Percentiles rank a stretch among this genome's conserved stretches.
phyloP scores from a whole-genome alignment of 2,329 filamentous ascomycete genomes.

The Xylaria sp. region DNA sequence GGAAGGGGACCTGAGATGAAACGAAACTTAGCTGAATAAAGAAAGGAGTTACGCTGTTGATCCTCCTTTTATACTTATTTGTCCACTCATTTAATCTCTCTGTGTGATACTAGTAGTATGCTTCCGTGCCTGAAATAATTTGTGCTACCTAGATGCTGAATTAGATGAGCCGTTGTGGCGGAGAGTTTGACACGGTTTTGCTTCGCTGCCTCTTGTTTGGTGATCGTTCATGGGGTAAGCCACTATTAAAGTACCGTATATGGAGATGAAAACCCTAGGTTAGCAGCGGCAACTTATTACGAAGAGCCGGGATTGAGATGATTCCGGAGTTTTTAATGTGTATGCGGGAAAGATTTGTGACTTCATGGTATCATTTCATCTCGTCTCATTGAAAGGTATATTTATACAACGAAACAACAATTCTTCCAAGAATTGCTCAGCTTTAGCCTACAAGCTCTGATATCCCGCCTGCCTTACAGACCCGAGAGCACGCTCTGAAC shows the following conservation, averaged over 20 bases:
- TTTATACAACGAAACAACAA: conserved; percentile 15
- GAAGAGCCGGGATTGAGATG: background rate
- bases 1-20: conserved; percentile 7
- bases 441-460: too few relatives aligned
- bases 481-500: conserved; percentile 84
- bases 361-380: conserved; percentile 29
- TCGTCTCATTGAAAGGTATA: conserved; percentile 14
- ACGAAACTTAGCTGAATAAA: conserved; percentile 23
- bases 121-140: background rate
- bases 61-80: background rate
- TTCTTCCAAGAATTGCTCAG: background rate
- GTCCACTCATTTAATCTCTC: background rate
- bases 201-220: too few relatives aligned
- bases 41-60: conserved; percentile 19
- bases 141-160: background rate
- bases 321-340: background rate
- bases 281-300: background rate
- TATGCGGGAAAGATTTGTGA: background rate
- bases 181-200: background rate
- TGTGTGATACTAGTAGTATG: background rate
- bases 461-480: conserved; percentile 54
- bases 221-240: too few relatives aligned
- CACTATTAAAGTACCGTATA: background rate
- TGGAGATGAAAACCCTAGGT: background rate
- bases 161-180: background rate